A percentile compares a stretch with the other conserved stretches of the same genome.
Evolutionary conservation across 805 yeast genomes (phyloP).

Genomic region (Saturnispora silvae): DNA sequence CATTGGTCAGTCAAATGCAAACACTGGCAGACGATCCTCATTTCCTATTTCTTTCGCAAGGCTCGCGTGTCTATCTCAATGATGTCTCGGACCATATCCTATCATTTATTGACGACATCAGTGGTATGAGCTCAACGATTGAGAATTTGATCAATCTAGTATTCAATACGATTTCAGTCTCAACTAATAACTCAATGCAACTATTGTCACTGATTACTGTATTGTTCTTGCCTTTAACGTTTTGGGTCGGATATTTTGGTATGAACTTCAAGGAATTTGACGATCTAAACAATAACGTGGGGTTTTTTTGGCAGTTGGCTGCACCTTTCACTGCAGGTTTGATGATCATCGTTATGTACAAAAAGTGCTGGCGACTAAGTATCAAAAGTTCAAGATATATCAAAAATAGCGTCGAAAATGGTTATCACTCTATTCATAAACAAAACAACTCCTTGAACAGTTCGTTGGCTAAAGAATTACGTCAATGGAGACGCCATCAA

Average conservation of each 20-base stretch:
- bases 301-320: constrained; percentile 39
- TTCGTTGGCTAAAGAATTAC: no score
- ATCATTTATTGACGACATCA: constrained; percentile 42
- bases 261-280: constrained; percentile 40
- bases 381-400: no score
- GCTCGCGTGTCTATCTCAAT: constrained; percentile 37
- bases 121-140: constrained; percentile 41
- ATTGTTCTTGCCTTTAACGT: constrained; percentile 46
- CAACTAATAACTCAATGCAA: constrained; percentile 44
- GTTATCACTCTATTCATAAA: no score
- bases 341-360: constrained; percentile 28
- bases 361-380: constrained; percentile 10
- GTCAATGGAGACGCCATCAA: no score
- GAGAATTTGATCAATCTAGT: constrained; percentile 41
- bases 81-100: constrained; percentile 49
- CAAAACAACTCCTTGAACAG: no score
- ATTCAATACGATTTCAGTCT: constrained; percentile 47
- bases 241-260: constrained; percentile 53
- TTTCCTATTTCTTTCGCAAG: constrained; percentile 28
- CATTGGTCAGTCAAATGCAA: constrained; percentile 35
- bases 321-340: constrained; percentile 30
- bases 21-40: constrained; percentile 25
- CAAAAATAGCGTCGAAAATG: no score
- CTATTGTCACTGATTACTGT: constrained; percentile 47
- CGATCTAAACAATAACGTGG: constrained; percentile 29